A percentile compares a stretch with the other conserved stretches of the same genome.
These are phyloP conservation scores for Phlebiopsis gigantea DNA, from an alignment of 768 basidiomycete species.

Conservation along the genomic window DNA sequence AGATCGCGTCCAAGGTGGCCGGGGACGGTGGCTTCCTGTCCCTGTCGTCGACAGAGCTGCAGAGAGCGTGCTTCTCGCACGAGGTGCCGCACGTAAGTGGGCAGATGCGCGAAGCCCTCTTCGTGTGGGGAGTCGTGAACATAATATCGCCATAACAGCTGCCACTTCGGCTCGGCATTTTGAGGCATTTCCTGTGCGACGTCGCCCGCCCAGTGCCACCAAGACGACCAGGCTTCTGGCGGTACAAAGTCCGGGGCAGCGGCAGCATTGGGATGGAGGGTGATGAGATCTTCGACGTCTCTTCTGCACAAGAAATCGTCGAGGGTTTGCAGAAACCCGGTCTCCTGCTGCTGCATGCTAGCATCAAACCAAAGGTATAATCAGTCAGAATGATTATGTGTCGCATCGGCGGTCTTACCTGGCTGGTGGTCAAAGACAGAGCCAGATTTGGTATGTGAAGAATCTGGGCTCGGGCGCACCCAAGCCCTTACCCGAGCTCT, in stretches of 20 bases:
- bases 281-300: slow-evolving; percentile 4
- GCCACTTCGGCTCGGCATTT: slow-evolving; percentile 13
- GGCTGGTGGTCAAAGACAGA: background rate
- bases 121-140: background rate
- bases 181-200: background rate
- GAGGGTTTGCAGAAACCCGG: slow-evolving; percentile 6
- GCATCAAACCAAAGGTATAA: background rate
- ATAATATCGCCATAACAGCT: slow-evolving; percentile 16
- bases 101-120: slow-evolving; percentile 5
- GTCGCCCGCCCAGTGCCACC: slow-evolving; percentile 23
- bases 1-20: background rate
- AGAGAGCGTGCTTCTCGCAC: slow-evolving; percentile 15
- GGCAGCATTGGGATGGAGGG: slow-evolving; percentile 15
- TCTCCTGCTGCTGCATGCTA: background rate
- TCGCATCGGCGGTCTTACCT: background rate
- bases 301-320: background rate
- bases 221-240: slow-evolving; percentile 17
- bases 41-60: slow-evolving; percentile 9
- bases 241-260: slow-evolving; percentile 5
- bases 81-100: slow-evolving; percentile 11
- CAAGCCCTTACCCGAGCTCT: background rate
- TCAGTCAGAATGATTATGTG: background rate
- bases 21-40: background rate
- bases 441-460: background rate
- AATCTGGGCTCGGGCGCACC: background rate